Evolutionary conservation across 78 protist species (phyloP), one percentile per base, ranked within the genome.

Genomic region (Reticulomyxa filosa): DNA sequence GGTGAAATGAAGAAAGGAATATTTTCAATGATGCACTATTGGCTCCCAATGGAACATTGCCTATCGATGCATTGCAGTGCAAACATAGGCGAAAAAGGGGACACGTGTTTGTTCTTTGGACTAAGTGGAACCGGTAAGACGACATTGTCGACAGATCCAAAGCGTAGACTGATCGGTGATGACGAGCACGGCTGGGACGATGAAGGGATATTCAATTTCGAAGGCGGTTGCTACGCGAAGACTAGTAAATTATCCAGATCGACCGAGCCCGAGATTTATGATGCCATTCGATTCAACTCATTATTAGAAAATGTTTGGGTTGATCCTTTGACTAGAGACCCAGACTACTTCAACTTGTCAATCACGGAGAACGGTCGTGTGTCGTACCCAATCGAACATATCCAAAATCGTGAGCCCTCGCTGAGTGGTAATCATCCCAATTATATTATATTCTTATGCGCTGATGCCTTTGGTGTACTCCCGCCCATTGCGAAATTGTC

Each of bases 161-260:
- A 73, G 32, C 84, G 97, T 29, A 7, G 30, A 11, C 66, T 92
- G 30, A 86, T 92, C 42, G 97, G 97, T 23, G 97, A 92, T 69
- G 97, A 92, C 73, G 97, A 92, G 83, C 97, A 92, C 72, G 74
- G 66, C 37, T 92, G 97, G 97, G 69, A 75, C 11, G 85, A 81
- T 38, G 48, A 69, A n/a, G 90, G 92, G 46, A n/a, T 36, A 4
- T 7, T 3, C 63, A 37, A 55, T 42, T 27, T 55, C 27, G 93
- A 90, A 66, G 97, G 97, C 46, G 97, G 97, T 38, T 92, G 97
- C 84, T 92, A 92, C 39, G 97, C 97, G 50, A 92, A 92, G 83
- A 57, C 76, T 69, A 80, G 83, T 63, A 73, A 73, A 52, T 79
- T 92, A 36, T 38, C 77, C 13, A 52, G 66, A 37, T 83, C 76